Percentiles rank a stretch among this genome's conserved stretches.
phyloP scores from a whole-genome alignment of 441 rosid genomes.

The Aleurites moluccanus region DNA sequence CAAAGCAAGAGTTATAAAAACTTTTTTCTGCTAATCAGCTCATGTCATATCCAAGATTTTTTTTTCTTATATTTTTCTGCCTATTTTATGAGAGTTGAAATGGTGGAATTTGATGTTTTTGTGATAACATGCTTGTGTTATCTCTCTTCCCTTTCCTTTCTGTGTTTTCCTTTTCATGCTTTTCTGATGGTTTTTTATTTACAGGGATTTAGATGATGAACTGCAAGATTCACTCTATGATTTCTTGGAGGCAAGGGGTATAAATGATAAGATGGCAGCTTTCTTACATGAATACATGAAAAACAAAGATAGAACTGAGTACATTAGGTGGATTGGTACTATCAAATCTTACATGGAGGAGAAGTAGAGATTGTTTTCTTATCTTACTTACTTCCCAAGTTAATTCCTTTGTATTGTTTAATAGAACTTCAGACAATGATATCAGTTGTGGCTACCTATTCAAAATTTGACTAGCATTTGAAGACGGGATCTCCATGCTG shows the following conservation, averaged over 20 bases:
- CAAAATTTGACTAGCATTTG: neutral
- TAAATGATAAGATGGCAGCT: conserved; percentile 59
- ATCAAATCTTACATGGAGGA: conserved; percentile 64
- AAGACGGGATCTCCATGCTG: neutral
- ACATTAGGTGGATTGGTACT: conserved; percentile 63
- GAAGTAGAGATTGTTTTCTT: conserved; percentile 33
- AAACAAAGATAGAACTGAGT: conserved; percentile 63
- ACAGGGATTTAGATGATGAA: conserved; percentile 79
- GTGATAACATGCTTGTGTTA: neutral
- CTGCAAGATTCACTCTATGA: conserved; percentile 66
- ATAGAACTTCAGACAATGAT: conserved; percentile 13
- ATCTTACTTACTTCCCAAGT: neutral
- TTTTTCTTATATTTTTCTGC: neutral
- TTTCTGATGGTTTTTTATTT: conserved; percentile 23
- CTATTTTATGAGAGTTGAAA: neutral
- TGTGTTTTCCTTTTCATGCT: neutral
- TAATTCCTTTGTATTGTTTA: conserved; percentile 5
- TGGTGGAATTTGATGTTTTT: neutral
- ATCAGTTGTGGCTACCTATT: conserved; percentile 1
- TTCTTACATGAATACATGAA: conserved; percentile 76
- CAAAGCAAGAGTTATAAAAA: neutral
- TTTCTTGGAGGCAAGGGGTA: conserved; percentile 63
- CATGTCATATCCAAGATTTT: neutral
- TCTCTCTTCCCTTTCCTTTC: neutral
- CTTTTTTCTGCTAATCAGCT: neutral